Evolutionary conservation across 495 filamentous ascomycete species (phyloP), one percentile per base, ranked within the genome.

Genomic region (Penicillium coffeae): DNA sequence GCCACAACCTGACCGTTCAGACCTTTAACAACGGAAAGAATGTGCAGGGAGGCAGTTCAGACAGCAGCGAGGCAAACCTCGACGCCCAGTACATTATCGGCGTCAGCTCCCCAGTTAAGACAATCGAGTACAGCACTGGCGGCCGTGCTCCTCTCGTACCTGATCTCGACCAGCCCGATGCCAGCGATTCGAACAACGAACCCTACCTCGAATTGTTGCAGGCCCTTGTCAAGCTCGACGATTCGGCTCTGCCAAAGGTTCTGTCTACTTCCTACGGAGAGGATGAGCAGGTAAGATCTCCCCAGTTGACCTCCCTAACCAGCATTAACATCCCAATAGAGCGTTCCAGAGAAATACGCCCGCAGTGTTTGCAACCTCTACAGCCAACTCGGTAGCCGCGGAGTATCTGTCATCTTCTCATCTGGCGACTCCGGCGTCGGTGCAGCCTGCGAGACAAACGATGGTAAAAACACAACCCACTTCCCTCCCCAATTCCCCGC

Each of bases 201-300:
- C 88, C 88, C 0, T 93, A 88, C 60, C 70, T 90, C 4, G 77
- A 82, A 2, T 89, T 83, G 53, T 76, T 90, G 25, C 75, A 82
- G 19, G 82, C 81, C 51, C 65, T 87, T 1, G 67, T 84, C 12
- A 70, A 69, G 38, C 48, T 72, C 40, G 58, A 64, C 15, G 64
- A 78, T 42, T 48, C 60, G 12, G 70, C 82, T 7, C 74, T 95
- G 8, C 89, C 89, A 1, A 81, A 86, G 49, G 81, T 87, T 10
- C 79, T 95, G 49, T 84, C 86, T 30, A 89, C 82, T 36, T 89
- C 84, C 0, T 95, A 93, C 61, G 87, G 87, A 34, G 88, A 92
- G 54, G 80, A 90, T 38, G 89, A 95, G 61, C 77, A 73, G 66
- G 57, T 71, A 59, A 22, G 10, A 6, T 27, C 6, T 19, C 5